Evolutionary conservation across 306 rosid genomes (phyloP), one percentile per base, ranked within the genome.

Genomic region (Cercis canadensis): DNA sequence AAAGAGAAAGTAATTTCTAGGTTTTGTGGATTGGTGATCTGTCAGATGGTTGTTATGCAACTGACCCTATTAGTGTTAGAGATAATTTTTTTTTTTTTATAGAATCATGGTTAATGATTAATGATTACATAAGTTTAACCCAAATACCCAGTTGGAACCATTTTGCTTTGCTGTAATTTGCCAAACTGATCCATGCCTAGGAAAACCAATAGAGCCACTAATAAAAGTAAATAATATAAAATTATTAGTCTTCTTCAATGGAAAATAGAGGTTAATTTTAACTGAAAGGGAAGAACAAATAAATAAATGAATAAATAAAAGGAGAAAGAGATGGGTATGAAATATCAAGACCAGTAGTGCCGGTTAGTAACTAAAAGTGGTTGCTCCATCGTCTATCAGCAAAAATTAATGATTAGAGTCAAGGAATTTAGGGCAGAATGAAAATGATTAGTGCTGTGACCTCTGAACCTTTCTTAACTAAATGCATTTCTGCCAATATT

Each of bases 321-420:
- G 45, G 21, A 52, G 24, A 59, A 58, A 64, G 62, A 46, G 64
- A 65, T 68, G 53, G 75, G 59, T 54, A 86, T 62, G 8, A 77
- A 77, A 77, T 39, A 17, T 68, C 4, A 46, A 44, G 78, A 78
- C 62, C 78, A 71, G 45, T 49, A 78, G 80, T 76, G 85, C 82
- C 67, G 87, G 88, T 85, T 77, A 81, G 90, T 81, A 85, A 81
- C 87, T 76, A 83, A 79, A 79, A 83, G 90, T 81, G 72, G 94
- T 86, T 86, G 83, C 60, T 72, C 80, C 73, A 84, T 88, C 88
- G 72, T 72, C 85, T 57, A 65, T 86, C 87, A 83, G 82, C 56
- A 2, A 75, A 59, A 69, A 65, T 50, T 19, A 81, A 85, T 84
- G 75, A 84, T 80, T 84, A 80, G 73, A 24, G 70, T 53, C 41